phyloP scores from a whole-genome alignment of 768 basidiomycete genomes.

The Termitomyces sp. region DNA sequence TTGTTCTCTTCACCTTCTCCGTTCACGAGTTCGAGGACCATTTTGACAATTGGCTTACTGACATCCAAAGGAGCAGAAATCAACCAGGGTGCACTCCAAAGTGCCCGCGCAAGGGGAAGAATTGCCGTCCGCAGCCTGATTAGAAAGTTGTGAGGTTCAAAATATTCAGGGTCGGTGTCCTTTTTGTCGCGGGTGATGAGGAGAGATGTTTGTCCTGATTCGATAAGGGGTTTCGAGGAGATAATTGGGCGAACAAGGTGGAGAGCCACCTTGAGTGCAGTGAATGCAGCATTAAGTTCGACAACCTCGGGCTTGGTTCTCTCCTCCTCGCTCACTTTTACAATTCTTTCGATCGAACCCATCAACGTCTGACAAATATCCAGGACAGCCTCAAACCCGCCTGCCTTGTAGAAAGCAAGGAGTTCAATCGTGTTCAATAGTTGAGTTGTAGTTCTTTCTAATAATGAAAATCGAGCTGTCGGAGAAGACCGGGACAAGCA shows the following conservation, averaged over 20 bases:
- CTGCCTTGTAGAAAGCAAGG: constrained; percentile 61
- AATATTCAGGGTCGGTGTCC: constrained; percentile 71
- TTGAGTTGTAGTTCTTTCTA: constrained; percentile 72
- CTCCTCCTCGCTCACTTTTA: constrained; percentile 44
- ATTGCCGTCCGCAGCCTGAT: constrained; percentile 70
- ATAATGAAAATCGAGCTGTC: not conserved
- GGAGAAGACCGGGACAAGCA: constrained; percentile 5
- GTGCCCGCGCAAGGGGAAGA: constrained; percentile 56
- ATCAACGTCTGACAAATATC: constrained; percentile 50
- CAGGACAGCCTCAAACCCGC: constrained; percentile 68
- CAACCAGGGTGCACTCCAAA: constrained; percentile 88
- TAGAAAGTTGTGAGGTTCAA: constrained; percentile 84
- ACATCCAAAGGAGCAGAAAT: constrained; percentile 67
- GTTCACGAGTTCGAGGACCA: constrained; percentile 74
- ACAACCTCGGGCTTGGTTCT: constrained; percentile 53
- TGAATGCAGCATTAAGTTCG: constrained; percentile 70
- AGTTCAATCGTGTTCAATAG: constrained; percentile 82
- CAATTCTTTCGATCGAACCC: constrained; percentile 48
- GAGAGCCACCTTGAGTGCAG: constrained; percentile 76
- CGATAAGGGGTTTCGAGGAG: constrained; percentile 74
- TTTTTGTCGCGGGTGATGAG: constrained; percentile 72
- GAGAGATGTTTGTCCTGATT: constrained; percentile 76
- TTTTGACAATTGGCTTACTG: constrained; percentile 68
- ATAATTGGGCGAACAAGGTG: constrained; percentile 72
- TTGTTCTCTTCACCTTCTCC: constrained; percentile 75